phyloP scores from a whole-genome alignment of 2,329 filamentous ascomycete species.

The Alternaria rosae region DNA sequence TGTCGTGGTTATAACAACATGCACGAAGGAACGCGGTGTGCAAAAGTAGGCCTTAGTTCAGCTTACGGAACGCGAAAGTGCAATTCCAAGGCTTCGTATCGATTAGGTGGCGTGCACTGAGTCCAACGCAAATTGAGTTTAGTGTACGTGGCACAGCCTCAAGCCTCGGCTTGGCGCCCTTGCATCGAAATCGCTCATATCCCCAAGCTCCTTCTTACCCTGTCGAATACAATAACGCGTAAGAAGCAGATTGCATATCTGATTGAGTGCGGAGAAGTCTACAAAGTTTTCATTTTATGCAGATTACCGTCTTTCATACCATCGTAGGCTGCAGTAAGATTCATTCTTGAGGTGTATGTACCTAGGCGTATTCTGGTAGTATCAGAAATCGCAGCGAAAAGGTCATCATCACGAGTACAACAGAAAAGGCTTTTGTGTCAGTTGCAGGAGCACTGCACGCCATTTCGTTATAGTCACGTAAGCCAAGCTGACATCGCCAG shows the following conservation, averaged over 20 bases:
- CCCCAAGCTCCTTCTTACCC: not conserved
- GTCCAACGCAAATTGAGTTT: conserved; percentile 2
- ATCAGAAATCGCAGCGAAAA: not conserved
- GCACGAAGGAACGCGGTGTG: not conserved
- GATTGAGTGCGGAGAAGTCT: not conserved
- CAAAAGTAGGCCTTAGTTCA: conserved; percentile 3
- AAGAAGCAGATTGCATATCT: not conserved
- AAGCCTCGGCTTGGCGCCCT: not conserved
- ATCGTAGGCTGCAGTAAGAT: not conserved
- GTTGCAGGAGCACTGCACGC: not conserved
- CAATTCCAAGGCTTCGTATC: not conserved
- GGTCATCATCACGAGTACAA: not conserved
- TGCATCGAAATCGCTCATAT: not conserved
- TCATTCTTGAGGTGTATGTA: not conserved
- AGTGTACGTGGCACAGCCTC: not conserved
- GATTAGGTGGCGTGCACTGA: not conserved
- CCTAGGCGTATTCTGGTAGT: not conserved
- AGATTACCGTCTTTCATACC: not conserved
- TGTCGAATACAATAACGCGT: not conserved
- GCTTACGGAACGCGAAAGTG: conserved; percentile 3
- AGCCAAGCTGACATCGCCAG: not conserved
- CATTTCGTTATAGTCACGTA: not conserved
- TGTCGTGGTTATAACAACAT: not conserved
- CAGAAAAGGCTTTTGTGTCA: not conserved
- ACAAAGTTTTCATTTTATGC: not conserved